Percentiles rank a stretch among this genome's conserved stretches.
Evolutionary conservation across 2,329 filamentous ascomycete species (phyloP).

Genomic region (Sporothrix pseudoabietina): DNA sequence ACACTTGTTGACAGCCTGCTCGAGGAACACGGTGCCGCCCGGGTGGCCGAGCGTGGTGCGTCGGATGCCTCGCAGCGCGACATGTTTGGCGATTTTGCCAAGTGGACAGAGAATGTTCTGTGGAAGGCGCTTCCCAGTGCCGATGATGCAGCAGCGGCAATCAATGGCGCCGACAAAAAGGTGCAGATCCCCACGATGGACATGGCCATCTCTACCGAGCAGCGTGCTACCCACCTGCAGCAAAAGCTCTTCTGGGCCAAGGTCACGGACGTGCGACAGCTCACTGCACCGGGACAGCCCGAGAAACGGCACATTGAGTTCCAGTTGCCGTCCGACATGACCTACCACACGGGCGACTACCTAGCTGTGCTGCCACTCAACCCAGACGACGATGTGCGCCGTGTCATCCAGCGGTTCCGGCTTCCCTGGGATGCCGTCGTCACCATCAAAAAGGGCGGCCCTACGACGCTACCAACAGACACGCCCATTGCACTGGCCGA

Average conservation of each 20-base stretch:
- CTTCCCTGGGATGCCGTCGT: slow-evolving; percentile 69
- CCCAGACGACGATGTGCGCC: slow-evolving; percentile 60
- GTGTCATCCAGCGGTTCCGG: slow-evolving; percentile 64
- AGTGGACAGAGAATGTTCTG: slow-evolving; percentile 63
- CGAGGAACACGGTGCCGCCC: slow-evolving; percentile 50
- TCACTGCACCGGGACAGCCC: slow-evolving; percentile 43
- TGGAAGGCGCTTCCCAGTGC: slow-evolving; percentile 50
- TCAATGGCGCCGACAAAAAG: slow-evolving; percentile 40
- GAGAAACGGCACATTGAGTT: slow-evolving; percentile 66
- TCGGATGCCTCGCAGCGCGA: slow-evolving; percentile 65
- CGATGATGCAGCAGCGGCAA: slow-evolving; percentile 39
- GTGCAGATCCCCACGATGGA: slow-evolving; percentile 38
- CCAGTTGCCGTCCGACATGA: slow-evolving; percentile 64
- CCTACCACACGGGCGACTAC: slow-evolving; percentile 74
- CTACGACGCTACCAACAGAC: slow-evolving; percentile 57
- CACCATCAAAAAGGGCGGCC: slow-evolving; percentile 55
- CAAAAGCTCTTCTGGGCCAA: slow-evolving; percentile 50
- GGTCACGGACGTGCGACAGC: slow-evolving; percentile 55
- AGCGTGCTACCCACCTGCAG: slow-evolving; percentile 52
- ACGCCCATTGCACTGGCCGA: slow-evolving; percentile 62
- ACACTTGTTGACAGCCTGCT: slow-evolving; percentile 61
- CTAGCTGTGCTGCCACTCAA: slow-evolving; percentile 73
- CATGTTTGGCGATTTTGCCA: slow-evolving; percentile 68
- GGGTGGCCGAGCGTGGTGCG: slow-evolving; percentile 54
- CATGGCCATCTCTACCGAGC: slow-evolving; percentile 52